Percentiles rank a stretch among this genome's conserved stretches.
Conservation (phyloP, 2,329 filamentous ascomycete genomes). For the Trichoderma guizhouense region DNA sequence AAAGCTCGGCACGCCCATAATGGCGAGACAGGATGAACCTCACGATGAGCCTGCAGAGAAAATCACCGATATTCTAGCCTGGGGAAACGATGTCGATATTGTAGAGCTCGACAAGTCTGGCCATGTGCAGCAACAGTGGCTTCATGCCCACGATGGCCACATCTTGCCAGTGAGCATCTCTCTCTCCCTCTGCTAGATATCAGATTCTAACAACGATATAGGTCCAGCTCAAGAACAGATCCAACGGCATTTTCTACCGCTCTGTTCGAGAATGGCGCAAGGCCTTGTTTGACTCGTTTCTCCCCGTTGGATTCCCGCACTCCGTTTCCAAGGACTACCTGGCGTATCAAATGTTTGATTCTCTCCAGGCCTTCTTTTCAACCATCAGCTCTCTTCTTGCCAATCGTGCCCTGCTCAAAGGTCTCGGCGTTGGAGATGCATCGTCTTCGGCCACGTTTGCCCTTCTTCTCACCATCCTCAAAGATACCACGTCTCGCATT, state of each 20-base stretch:
- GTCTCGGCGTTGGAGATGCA: constrained; percentile 79
- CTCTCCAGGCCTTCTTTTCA: constrained; percentile 78
- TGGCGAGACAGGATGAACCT: background rate
- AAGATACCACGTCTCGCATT: constrained; percentile 75
- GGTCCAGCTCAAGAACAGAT: constrained; percentile 25
- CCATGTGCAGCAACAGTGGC: constrained; percentile 34
- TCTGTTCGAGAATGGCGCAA: constrained; percentile 37
- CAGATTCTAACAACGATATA: constrained; percentile 8
- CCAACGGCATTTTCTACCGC: constrained; percentile 27
- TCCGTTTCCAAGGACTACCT: constrained; percentile 84
- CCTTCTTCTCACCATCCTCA: constrained; percentile 76
- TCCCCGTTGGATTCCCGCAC: constrained; percentile 83
- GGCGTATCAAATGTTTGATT: constrained; percentile 68
- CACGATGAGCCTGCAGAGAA: background rate
- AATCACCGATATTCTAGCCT: constrained; percentile 22
- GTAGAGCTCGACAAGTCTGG: constrained; percentile 39
- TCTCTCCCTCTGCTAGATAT: background rate
- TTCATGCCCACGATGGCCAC: constrained; percentile 28
- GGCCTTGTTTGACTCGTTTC: constrained; percentile 64
- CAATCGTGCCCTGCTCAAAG: constrained; percentile 75
- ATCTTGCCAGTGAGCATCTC: constrained; percentile 27
- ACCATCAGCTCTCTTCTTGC: constrained; percentile 78
- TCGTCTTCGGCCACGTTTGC: constrained; percentile 75
- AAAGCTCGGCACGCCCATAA: background rate
- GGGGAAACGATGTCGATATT: constrained; percentile 30